Percentiles rank a stretch among this genome's conserved stretches.
phyloP scores from a whole-genome alignment of 2,329 filamentous ascomycete genomes.

The Alternaria triticina region DNA sequence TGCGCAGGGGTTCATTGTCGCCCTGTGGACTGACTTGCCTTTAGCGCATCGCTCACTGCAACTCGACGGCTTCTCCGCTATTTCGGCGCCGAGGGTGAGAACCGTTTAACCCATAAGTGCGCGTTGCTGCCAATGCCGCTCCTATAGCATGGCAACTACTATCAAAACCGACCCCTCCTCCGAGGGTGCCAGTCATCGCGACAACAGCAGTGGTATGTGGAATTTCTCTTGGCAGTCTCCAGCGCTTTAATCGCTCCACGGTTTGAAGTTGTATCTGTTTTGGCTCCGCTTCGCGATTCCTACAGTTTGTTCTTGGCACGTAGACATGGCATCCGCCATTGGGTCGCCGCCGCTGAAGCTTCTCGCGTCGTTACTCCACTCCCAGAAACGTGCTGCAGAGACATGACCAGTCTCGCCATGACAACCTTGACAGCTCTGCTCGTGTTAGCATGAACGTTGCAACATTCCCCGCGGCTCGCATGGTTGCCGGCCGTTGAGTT shows the following conservation, averaged over 20 bases:
- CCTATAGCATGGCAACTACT: conserved; percentile 41
- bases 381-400: conserved; percentile 34
- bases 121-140: conserved; percentile 35
- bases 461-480: conserved; percentile 30
- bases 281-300: conserved; percentile 37
- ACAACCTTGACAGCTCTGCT: conserved; percentile 10
- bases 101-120: conserved; percentile 18
- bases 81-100: conserved; percentile 9
- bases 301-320: conserved; percentile 29
- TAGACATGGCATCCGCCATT: conserved; percentile 22
- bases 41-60: conserved; percentile 17
- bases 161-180: conserved; percentile 43
- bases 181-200: conserved; percentile 32
- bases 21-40: conserved; percentile 34
- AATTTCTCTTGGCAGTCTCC: conserved; percentile 22
- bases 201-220: conserved; percentile 46
- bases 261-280: conserved; percentile 43
- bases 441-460: conserved; percentile 33
- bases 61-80: conserved; percentile 13
- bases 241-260: conserved; percentile 35
- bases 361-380: conserved; percentile 18
- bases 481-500: conserved; percentile 32
- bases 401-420: conserved; percentile 41
- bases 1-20: conserved; percentile 24
- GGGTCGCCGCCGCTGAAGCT: conserved; percentile 18